Evolutionary conservation across 805 yeast species (phyloP), one percentile per base, ranked within the genome.

Genomic region (Spathaspora gorwiae): DNA sequence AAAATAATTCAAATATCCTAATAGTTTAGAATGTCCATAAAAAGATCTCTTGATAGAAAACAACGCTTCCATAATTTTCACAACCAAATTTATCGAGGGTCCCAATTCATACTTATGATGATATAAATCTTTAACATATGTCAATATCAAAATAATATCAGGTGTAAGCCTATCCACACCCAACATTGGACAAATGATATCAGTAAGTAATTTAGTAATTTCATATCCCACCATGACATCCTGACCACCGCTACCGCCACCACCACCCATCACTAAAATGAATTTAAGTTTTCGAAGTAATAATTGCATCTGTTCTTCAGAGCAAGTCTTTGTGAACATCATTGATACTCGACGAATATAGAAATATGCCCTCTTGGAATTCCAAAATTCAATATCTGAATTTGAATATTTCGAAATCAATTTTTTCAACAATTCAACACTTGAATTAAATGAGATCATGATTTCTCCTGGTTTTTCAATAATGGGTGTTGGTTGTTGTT

Each of bases 241-340:
- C 5, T 19, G 24, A 19, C 24, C 24, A 19, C 24, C 24, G 4
- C 4, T 19, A 11, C 19, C 34, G 2, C 30, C 26, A 24, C 5
- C 4, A 4, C 40, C 44, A n/a, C 39, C 34, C 10, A 46, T 40
- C 7, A 61, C 38, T 7, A 70, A 51, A 6, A 76, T 44, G 1
- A 70, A 47, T 46, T 74, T 74, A 15, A 78, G 42, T 44, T 58
- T 65, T 45, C 79, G 60, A 6, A 77, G 34, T 26, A 49, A 43
- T 5, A 56, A 11, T 1, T 53, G 7, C 37, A 50, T 59, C 13
- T 65, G 65, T 2, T 61, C 55, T 19, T 37, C 27, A 19, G 60
- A 48, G 1, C 53, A 24, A 0, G 69, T 44, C 1, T 46, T 19
- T 0, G 56, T 52, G 2, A 73, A 36, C 2, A 54, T 36, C 2